These are phyloP conservation scores for Stemphylium vesicarium DNA, from an alignment of 2,329 filamentous ascomycete species.

Conservation along the genomic window DNA sequence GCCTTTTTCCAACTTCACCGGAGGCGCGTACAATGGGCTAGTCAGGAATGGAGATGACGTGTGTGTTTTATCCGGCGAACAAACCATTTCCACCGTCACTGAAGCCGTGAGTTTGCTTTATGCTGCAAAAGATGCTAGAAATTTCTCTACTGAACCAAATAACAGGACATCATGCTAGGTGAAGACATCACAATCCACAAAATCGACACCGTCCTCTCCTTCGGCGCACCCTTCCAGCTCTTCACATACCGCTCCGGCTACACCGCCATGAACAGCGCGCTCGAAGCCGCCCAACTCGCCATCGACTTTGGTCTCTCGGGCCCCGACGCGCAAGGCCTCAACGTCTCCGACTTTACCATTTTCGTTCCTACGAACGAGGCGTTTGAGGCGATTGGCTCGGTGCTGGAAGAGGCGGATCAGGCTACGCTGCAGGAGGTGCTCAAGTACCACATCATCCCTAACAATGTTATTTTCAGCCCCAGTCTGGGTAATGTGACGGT, in stretches of 20 bases:
- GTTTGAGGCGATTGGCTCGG: conserved; percentile 64
- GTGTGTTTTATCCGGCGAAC: conserved; percentile 59
- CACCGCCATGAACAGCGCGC: conserved; percentile 27
- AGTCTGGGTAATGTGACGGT: conserved; percentile 35
- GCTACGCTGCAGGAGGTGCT: conserved; percentile 31
- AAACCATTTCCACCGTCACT: conserved; percentile 56
- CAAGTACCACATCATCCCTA: conserved; percentile 36
- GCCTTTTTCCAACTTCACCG: conserved; percentile 63
- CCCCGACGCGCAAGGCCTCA: conserved; percentile 24
- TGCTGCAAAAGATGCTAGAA: too few species aligned
- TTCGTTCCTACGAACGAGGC: conserved; percentile 80
- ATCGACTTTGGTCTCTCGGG: conserved; percentile 28
- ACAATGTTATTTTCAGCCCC: conserved; percentile 34
- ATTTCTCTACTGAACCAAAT: too few species aligned
- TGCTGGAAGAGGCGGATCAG: conserved; percentile 25
- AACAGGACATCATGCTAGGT: conserved; percentile 34
- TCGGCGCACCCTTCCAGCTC: conserved; percentile 36
- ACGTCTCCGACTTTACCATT: conserved; percentile 70
- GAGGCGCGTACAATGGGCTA: conserved; percentile 62
- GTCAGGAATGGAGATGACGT: conserved; percentile 51
- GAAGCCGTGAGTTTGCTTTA: conserved; percentile 56
- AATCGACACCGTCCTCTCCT: conserved; percentile 33
- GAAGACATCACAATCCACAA: conserved; percentile 38
- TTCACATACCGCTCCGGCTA: conserved; percentile 37
- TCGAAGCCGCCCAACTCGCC: conserved; percentile 22